Evolutionary conservation across 768 basidiomycete species (phyloP), one percentile per base, ranked within the genome.

Genomic region (Lactarius psammicola): DNA sequence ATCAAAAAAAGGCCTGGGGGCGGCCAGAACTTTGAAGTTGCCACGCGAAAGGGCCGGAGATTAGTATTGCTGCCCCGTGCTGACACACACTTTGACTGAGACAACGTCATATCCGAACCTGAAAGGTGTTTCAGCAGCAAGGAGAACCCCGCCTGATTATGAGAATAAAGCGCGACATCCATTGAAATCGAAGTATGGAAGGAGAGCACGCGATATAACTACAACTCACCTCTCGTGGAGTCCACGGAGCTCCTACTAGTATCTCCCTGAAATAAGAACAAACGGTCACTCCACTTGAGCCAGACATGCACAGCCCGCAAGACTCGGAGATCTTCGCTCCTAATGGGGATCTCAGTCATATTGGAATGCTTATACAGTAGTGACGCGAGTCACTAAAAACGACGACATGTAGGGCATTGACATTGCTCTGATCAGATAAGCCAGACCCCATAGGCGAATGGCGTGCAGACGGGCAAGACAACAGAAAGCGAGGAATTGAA

Each of bases 21-120:
- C 49, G 51, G 31, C 33, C 23, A 60, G 53, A 86, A 79, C 40
- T 74, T 70, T 58, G 85, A 74, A 17, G 77, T 73, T 6, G 78
- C 80, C 20, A 9, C n/a, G n/a, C n/a, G n/a, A n/a, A n/a, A n/a
- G n/a, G n/a, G n/a, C n/a, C n/a, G n/a, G n/a, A n/a, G n/a, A n/a
- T n/a, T n/a, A 46, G 13, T 11, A n/a, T 44, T 13, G n/a, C 15
- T n/a, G 42, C 28, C 11, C 13, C 2, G 36, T 40, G 18, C 23
- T 10, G 40, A n/a, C n/a, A 20, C 2, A 62, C 31, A 53, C 73
- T 69, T 57, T 74, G 71, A 6, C 69, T 66, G 31, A 31, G 31
- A 3, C n/a, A n/a, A n/a, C n/a, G n/a, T 60, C 65, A 61, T 72
- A 72, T 2, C 71, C 67, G n/a, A 65, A 68, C 28, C 61, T 53